Conservation (phyloP, 148 eudicot genomes). For the Camellia sinensis region DNA sequence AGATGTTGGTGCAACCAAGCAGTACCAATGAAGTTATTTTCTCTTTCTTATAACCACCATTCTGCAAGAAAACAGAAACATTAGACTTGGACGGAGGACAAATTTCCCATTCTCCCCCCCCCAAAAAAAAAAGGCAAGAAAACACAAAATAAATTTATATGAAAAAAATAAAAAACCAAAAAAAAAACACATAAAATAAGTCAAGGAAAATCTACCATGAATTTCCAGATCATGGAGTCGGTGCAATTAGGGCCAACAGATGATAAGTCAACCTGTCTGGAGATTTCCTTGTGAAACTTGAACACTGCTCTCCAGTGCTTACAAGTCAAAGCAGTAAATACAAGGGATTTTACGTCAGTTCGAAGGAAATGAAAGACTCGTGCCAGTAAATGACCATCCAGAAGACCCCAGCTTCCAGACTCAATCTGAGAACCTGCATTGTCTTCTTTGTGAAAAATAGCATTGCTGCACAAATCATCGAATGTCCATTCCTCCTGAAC, state of each 20-base stretch:
- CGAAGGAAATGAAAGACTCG: constrained; percentile 84
- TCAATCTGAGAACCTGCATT: constrained; percentile 28
- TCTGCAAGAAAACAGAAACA: constrained; percentile 48
- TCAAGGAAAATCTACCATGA: constrained; percentile 51
- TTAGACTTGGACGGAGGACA: background rate
- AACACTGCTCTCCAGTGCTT: constrained; percentile 82
- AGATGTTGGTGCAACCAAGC: constrained; percentile 72
- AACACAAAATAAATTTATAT: background rate
- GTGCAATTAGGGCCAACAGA: constrained; percentile 60
- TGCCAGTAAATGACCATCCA: constrained; percentile 79
- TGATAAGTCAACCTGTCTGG: constrained; percentile 63
- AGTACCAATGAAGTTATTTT: constrained; percentile 66
- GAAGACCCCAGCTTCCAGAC: constrained; percentile 64
- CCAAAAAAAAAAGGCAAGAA: background rate
- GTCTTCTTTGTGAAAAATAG: constrained; percentile 38
- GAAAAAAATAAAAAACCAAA: background rate
- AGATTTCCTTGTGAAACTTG: constrained; percentile 59
- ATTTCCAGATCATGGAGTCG: constrained; percentile 45
- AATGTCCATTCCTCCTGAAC: constrained; percentile 43
- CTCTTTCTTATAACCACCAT: constrained; percentile 73
- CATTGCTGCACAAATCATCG: constrained; percentile 66
- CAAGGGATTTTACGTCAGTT: constrained; percentile 71
- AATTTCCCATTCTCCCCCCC: background rate
- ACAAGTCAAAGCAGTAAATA: constrained; percentile 69
- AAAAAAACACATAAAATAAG: no score